Evolutionary conservation across 2,329 filamentous ascomycete species (phyloP).

Genomic region (Epichloe glyceriae): DNA sequence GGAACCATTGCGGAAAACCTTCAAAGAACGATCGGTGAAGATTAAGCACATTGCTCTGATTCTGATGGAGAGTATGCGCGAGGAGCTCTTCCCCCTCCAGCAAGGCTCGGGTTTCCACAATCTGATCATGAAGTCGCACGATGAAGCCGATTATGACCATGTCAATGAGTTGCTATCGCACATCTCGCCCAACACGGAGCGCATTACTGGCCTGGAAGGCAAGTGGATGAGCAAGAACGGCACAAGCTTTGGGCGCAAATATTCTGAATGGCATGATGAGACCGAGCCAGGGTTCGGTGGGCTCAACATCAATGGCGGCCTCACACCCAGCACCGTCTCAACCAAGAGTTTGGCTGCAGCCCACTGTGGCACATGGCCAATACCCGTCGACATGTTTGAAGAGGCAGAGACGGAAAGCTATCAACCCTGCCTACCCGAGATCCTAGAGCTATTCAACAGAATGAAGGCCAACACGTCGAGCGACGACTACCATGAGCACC

Average conservation of each 20-base stretch:
- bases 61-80: conserved; percentile 30
- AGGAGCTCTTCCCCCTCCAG: conserved; percentile 31
- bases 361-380: conserved; percentile 27
- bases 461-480: conserved; percentile 8
- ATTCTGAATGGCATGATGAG: conserved; percentile 8
- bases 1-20: conserved; percentile 12
- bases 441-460: conserved; percentile 18
- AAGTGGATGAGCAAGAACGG: conserved; percentile 9
- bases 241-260: conserved; percentile 1
- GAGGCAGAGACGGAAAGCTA: conserved; percentile 30
- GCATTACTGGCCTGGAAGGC: conserved; percentile 11
- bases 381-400: conserved; percentile 27
- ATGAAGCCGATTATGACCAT: conserved; percentile 14
- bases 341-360: conserved; percentile 28
- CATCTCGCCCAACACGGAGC: conserved; percentile 13
- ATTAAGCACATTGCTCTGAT: conserved; percentile 29
- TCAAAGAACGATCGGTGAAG: conserved; percentile 18
- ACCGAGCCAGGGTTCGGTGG: conserved; percentile 21
- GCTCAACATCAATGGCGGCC: conserved; percentile 24
- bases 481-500: conserved; percentile 12
- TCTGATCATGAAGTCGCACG: conserved; percentile 20
- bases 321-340: conserved; percentile 29
- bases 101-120: conserved; percentile 23
- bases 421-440: conserved; percentile 29
- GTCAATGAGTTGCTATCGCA: conserved; percentile 11